A percentile compares a stretch with the other conserved stretches of the same genome.
phyloP scores from a whole-genome alignment of 352 stramenopile species.

The Pythium plurisporium region DNA sequence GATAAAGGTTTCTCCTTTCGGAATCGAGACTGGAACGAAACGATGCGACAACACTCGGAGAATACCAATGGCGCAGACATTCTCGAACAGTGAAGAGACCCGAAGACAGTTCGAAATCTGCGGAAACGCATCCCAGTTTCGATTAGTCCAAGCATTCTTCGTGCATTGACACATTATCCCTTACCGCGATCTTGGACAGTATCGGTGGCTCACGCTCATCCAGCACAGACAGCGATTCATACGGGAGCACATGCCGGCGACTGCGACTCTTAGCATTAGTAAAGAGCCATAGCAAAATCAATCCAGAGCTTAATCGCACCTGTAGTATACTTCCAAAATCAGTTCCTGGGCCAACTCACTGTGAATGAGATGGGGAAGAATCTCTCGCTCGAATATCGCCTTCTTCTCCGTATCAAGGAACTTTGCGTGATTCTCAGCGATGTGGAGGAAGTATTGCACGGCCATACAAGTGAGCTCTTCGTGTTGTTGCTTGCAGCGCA shows the following conservation, averaged over 20 bases:
- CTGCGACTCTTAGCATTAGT: conserved; percentile 21
- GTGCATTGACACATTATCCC: not conserved
- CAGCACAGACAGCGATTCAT: conserved; percentile 38
- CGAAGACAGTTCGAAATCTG: conserved; percentile 80
- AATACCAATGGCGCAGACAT: conserved; percentile 75
- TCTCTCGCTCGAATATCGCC: conserved; percentile 39
- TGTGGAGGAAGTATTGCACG: conserved; percentile 81
- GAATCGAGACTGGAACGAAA: conserved; percentile 58
- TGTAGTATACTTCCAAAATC: conserved; percentile 68
- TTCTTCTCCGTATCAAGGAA: conserved; percentile 36
- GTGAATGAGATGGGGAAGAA: conserved; percentile 54
- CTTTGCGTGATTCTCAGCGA: conserved; percentile 47
- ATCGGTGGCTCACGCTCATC: conserved; percentile 40
- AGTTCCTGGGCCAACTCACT: conserved; percentile 69
- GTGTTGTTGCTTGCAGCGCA: conserved; percentile 58
- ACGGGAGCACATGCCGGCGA: conserved; percentile 47
- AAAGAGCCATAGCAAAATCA: not conserved
- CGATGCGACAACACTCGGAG: conserved; percentile 72
- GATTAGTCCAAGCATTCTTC: not conserved
- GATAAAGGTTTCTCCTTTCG: conserved; percentile 52
- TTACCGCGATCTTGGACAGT: conserved; percentile 70
- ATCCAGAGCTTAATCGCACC: conserved; percentile 24
- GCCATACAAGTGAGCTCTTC: conserved; percentile 67
- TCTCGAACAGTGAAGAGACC: conserved; percentile 76
- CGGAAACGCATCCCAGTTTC: not conserved